Base-by-base conservation (phyloP, 176 grass and related monocot species). In the Ensete ventricosum region DNA sequence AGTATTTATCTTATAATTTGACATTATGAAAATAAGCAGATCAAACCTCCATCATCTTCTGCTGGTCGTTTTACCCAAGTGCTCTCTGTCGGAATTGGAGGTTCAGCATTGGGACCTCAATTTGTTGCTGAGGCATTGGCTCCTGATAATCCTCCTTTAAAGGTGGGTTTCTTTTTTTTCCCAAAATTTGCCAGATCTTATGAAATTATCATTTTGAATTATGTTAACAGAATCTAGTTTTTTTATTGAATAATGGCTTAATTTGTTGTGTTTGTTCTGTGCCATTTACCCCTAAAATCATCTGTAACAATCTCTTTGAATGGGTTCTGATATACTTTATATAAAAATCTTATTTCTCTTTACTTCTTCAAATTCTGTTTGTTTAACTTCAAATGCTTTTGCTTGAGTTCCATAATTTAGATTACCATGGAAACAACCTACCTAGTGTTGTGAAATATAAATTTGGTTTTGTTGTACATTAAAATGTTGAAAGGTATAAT, bases 111-210 rank as follows among this genome's bases (percentile, higher is more conserved):
- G 77, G 96, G 96, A 8, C 96, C 96, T 81, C 86, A 99, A 70
- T 99, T 99, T 89, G 96, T 99, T 74, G 75, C 96, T 0, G 96
- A 95, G 81, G 96, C 96, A 77, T 87, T 99, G 76, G 96, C 96
- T 68, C 96, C 96, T 67, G 96, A 95, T 76, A 95, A 91, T 72
- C 91, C 96, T 74, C 96, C 91, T 64, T 24, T 99, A 60, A 99
- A 99, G 87, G 96, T 95, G 67, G 51, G n/a, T n/a, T 63, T 69
- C 24, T 25, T 17, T 81, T 64, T 63, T 12, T 54, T 55, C 67
- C 17, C 9, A 55, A 20, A 67, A 50, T 55, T 86, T 59, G 11
- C 59, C 12, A 22, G 16, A 26, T 71, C 21, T 55, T 64, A 20
- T 70, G 27, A 50, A 43, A 58, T 43, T 22, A 20, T 74, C 53